Evolutionary conservation across 495 filamentous ascomycete species (phyloP).

Genomic region (Trichoderma virens): DNA sequence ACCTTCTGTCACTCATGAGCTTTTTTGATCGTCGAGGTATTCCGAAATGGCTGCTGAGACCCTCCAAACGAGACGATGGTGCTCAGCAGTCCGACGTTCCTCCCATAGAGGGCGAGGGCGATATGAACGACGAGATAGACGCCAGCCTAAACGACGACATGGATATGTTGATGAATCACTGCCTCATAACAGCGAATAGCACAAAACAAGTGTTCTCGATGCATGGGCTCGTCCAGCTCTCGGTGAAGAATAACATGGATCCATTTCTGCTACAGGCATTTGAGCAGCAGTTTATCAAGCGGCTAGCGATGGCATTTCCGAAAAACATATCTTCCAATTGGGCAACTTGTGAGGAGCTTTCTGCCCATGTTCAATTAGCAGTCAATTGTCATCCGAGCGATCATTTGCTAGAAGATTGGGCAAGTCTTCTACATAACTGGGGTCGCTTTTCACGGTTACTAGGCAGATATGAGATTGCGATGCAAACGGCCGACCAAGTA

Average conservation of each 20-base stretch:
- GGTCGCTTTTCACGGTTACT: conserved; percentile 12
- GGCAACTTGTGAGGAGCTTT: conserved; percentile 25
- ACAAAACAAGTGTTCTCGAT: conserved; percentile 24
- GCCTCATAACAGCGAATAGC: conserved; percentile 29
- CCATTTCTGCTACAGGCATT: conserved; percentile 19
- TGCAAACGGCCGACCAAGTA: conserved; percentile 19
- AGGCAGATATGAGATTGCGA: conserved; percentile 25
- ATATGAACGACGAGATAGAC: conserved; percentile 21
- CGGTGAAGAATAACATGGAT: conserved; percentile 33
- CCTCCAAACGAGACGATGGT: conserved; percentile 12
- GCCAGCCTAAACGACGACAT: not conserved
- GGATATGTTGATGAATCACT: conserved; percentile 11
- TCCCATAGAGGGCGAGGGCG: conserved; percentile 28
- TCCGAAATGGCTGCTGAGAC: conserved; percentile 26
- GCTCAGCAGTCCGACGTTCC: conserved; percentile 14
- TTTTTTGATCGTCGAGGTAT: conserved; percentile 36
- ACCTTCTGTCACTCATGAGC: conserved; percentile 39
- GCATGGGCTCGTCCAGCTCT: conserved; percentile 39
- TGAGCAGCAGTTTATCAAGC: conserved; percentile 24
- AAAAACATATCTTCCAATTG: conserved; percentile 25
- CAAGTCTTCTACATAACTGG: conserved; percentile 10
- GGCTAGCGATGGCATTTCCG: conserved; percentile 28
- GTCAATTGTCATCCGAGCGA: conserved; percentile 12
- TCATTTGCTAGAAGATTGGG: conserved; percentile 11
- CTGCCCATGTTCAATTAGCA: conserved; percentile 32